Evolutionary conservation across 768 basidiomycete species (phyloP).

Genomic region (Pluteus cervinus): DNA sequence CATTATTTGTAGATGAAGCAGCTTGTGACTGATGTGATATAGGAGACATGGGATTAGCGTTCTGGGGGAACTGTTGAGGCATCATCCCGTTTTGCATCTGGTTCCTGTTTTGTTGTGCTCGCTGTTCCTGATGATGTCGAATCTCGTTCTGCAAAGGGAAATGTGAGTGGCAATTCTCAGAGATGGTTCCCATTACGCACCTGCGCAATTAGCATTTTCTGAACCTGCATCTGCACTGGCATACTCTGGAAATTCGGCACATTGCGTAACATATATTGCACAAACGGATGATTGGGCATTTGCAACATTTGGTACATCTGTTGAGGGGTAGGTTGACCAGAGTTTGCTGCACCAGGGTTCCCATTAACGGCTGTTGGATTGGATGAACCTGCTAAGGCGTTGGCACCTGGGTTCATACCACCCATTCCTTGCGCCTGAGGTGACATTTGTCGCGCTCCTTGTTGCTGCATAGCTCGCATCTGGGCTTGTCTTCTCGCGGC

Average conservation of each 20-base stretch:
- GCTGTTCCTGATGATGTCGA: too few species aligned
- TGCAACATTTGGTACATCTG: slow-evolving; percentile 46
- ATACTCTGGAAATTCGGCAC: slow-evolving; percentile 50
- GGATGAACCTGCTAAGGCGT: too few species aligned
- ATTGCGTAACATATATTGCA: slow-evolving; percentile 45
- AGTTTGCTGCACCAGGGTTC: too few species aligned
- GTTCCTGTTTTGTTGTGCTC: too few species aligned
- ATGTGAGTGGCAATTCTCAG: too few species aligned
- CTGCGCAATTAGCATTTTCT: slow-evolving; percentile 49
- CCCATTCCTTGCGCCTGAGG: slow-evolving; percentile 20
- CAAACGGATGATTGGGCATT: slow-evolving; percentile 48
- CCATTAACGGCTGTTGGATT: too few species aligned
- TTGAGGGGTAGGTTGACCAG: slow-evolving; percentile 18
- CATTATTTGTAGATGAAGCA: too few species aligned
- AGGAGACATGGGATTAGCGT: too few species aligned
- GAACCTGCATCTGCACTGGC: slow-evolving; percentile 50
- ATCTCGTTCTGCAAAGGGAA: too few species aligned
- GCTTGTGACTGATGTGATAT: too few species aligned
- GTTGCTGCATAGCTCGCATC: slow-evolving; percentile 28
- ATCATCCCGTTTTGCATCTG: too few species aligned
- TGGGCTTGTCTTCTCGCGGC: slow-evolving; percentile 30
- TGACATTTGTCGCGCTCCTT: slow-evolving; percentile 35
- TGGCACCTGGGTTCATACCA: background rate
- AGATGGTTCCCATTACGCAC: slow-evolving; percentile 25
- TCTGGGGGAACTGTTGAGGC: too few species aligned